Conservation (phyloP, 2,329 filamentous ascomycete genomes). For the Colletotrichum aenigma region DNA sequence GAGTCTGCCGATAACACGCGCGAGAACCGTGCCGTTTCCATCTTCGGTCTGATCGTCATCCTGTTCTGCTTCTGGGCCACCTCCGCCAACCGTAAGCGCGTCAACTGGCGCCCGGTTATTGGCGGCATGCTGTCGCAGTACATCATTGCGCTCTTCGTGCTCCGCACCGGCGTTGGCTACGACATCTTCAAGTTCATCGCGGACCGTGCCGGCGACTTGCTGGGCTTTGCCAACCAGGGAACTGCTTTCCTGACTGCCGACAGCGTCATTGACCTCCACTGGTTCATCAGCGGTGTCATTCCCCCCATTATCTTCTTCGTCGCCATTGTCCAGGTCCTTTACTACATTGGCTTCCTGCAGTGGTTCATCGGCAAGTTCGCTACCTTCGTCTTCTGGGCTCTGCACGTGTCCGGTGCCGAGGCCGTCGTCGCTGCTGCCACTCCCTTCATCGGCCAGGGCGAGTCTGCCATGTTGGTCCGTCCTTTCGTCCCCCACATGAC, state of each 20-base stretch:
- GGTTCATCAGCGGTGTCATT: constrained; percentile 81
- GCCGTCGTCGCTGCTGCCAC: constrained; percentile 93
- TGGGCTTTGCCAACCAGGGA: constrained; percentile 78
- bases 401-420: constrained; percentile 87
- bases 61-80: constrained; percentile 71
- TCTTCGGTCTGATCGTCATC: constrained; percentile 79
- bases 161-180: constrained; percentile 79
- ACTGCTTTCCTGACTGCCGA: constrained; percentile 71
- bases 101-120: constrained; percentile 82
- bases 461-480: constrained; percentile 90
- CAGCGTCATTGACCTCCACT: constrained; percentile 47
- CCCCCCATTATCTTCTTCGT: constrained; percentile 97
- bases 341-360: constrained; percentile 80
- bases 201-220: constrained; percentile 71
- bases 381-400: constrained; percentile 87
- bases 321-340: constrained; percentile 85
- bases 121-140: constrained; percentile 90
- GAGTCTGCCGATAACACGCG: constrained; percentile 79
- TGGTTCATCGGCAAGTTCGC: constrained; percentile 92
- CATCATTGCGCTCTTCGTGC: constrained; percentile 85
- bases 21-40: constrained; percentile 77
- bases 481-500: constrained; percentile 88
- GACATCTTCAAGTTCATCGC: constrained; percentile 94
- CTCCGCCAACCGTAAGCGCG: constrained; percentile 67
- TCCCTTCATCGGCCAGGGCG: constrained; percentile 92